Evolutionary conservation across 1,284 basidiomycete genomes (phyloP).

Genomic region (Rhizopogon parksii): DNA sequence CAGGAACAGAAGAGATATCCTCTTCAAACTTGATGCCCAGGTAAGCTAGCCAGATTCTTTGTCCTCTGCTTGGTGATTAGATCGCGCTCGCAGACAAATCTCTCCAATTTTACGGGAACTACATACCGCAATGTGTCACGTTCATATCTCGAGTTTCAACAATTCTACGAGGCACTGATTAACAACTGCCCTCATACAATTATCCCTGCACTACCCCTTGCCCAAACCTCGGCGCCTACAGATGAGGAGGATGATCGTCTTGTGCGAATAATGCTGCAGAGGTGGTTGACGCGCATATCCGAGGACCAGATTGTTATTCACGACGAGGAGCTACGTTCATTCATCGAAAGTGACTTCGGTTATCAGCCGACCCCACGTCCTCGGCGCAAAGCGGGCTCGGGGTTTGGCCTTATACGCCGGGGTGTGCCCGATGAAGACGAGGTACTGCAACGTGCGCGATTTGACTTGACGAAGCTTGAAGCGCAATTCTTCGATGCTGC

Average conservation of each 20-base stretch:
- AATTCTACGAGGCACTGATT: slow-evolving; percentile 82
- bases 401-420: slow-evolving; percentile 63
- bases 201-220: slow-evolving; percentile 82
- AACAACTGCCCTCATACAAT: slow-evolving; percentile 87
- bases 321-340: slow-evolving; percentile 87
- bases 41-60: slow-evolving; percentile 38
- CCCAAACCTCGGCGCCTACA: slow-evolving; percentile 88
- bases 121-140: slow-evolving; percentile 88
- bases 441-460: slow-evolving; percentile 80
- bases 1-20: slow-evolving; percentile 86
- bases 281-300: slow-evolving; percentile 86
- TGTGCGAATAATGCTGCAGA: slow-evolving; percentile 86
- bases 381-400: slow-evolving; percentile 58
- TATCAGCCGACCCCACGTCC: slow-evolving; percentile 77
- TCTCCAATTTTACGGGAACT: slow-evolving; percentile 82
- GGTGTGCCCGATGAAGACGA: slow-evolving; percentile 79
- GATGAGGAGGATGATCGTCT: slow-evolving; percentile 95
- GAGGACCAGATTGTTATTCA: slow-evolving; percentile 79
- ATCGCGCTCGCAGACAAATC: slow-evolving; percentile 66
- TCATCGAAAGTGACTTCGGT: slow-evolving; percentile 94
- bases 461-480: slow-evolving; percentile 85
- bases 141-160: slow-evolving; percentile 87
- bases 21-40: slow-evolving; percentile 89
- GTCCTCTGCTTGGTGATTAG: background rate
- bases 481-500: slow-evolving; percentile 85